A percentile compares a stretch with the other conserved stretches of the same genome.
phyloP scores from a whole-genome alignment of 169 alveolate genomes.

The Plasmodium falciparum region DNA sequence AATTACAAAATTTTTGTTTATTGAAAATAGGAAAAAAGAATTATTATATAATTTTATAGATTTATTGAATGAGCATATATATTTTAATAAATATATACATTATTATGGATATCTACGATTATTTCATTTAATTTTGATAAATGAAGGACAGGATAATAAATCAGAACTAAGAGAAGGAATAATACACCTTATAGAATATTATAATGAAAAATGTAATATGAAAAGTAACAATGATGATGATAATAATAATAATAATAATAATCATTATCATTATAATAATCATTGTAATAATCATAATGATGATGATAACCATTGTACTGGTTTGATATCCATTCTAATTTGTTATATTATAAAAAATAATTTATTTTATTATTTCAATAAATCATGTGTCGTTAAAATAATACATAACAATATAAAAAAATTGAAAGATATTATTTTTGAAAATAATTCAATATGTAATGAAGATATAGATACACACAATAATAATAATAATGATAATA shows the following conservation, averaged over 20 bases:
- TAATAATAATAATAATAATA: background rate
- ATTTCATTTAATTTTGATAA: conserved; percentile 1
- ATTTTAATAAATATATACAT: conserved; percentile 10
- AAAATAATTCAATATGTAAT: too few relatives aligned
- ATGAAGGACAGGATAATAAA: background rate
- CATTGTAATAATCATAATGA: too few relatives aligned
- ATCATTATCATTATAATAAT: too few relatives aligned
- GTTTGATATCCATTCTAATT: conserved; percentile 5
- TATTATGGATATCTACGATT: conserved; percentile 38
- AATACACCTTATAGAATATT: too few relatives aligned
- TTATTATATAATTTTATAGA: conserved; percentile 17
- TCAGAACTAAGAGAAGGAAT: background rate
- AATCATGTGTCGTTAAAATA: background rate
- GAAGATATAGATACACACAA: background rate
- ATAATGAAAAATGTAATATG: too few relatives aligned
- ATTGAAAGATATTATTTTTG: background rate
- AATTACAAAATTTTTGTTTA: background rate
- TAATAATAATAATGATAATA: background rate
- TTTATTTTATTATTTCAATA: background rate
- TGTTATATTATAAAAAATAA: conserved; percentile 25
- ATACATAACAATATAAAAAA: background rate
- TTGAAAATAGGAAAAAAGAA: background rate
- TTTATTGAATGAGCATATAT: background rate
- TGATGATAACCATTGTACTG: background rate
- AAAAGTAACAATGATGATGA: too few relatives aligned